A percentile compares a stretch with the other conserved stretches of the same genome.
These are phyloP conservation scores for Hypseocharis bilobata DNA, from an alignment of 441 rosid genomes.

Conservation along the genomic window DNA sequence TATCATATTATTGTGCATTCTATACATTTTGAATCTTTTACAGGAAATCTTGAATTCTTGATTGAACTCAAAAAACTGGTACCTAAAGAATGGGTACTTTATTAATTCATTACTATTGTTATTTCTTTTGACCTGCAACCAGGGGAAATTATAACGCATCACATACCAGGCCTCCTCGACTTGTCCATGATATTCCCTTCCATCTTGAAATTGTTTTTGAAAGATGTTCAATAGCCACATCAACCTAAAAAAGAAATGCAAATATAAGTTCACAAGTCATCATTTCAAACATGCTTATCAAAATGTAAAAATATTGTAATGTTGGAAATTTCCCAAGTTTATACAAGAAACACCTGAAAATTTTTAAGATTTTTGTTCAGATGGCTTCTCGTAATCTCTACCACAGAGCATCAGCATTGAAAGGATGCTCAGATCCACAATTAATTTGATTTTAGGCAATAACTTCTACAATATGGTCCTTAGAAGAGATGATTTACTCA, in stretches of 20 bases:
- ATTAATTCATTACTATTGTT: neutral
- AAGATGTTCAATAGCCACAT: constrained; percentile 42
- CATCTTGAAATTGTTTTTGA: constrained; percentile 40
- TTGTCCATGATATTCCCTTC: constrained; percentile 62
- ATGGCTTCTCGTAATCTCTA: neutral
- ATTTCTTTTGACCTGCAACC: neutral
- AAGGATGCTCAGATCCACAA: neutral
- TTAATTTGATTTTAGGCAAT: neutral
- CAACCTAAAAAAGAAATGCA: constrained; percentile 32
- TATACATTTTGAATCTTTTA: neutral
- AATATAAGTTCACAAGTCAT: neutral
- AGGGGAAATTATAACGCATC: neutral
- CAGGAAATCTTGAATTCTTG: neutral
- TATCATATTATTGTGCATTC: neutral
- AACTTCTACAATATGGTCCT: neutral
- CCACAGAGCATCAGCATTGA: neutral
- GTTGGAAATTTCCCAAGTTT: neutral
- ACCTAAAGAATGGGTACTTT: neutral
- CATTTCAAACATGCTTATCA: neutral
- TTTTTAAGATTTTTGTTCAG: too few species aligned
- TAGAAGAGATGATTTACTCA: too few species aligned
- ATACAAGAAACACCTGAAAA: neutral
- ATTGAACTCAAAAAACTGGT: neutral
- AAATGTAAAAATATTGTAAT: too few species aligned
- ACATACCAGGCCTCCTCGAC: constrained; percentile 68